Conservation (phyloP, 805 yeast species). For the Phaffomyces thermotolerans region DNA sequence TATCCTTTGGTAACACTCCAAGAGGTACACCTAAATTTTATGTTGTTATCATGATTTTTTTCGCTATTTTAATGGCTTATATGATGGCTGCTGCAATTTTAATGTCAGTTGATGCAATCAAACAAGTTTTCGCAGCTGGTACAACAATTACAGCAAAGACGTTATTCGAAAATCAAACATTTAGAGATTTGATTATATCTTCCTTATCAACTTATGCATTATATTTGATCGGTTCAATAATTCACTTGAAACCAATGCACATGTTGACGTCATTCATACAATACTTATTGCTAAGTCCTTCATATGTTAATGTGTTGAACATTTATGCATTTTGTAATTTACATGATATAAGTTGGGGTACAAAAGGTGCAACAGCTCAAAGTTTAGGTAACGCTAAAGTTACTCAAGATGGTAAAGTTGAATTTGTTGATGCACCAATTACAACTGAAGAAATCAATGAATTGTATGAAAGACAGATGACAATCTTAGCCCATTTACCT, state of each 20-base stretch:
- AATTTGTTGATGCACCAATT: slow-evolving; percentile 63
- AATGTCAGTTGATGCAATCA: slow-evolving; percentile 67
- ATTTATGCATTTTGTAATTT: slow-evolving; percentile 95
- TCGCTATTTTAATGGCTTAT: slow-evolving; percentile 84
- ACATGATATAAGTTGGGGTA: slow-evolving; percentile 97
- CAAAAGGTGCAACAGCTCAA: slow-evolving; percentile 71
- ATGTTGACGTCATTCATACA: slow-evolving; percentile 85
- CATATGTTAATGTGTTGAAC: slow-evolving; percentile 84
- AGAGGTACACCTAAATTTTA: slow-evolving; percentile 81
- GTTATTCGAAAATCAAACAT: slow-evolving; percentile 59
- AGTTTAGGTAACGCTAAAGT: slow-evolving; percentile 84
- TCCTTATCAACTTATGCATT: slow-evolving; percentile 76
- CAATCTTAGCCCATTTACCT: slow-evolving; percentile 38
- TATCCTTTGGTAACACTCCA: slow-evolving; percentile 92
- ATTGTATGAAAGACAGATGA: slow-evolving; percentile 58
- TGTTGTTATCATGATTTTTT: slow-evolving; percentile 63
- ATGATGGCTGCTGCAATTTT: slow-evolving; percentile 83
- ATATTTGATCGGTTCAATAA: slow-evolving; percentile 68
- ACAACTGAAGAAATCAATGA: slow-evolving; percentile 70
- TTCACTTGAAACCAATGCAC: slow-evolving; percentile 88
- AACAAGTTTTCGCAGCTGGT: slow-evolving; percentile 33
- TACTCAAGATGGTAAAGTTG: slow-evolving; percentile 55
- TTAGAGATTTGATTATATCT: slow-evolving; percentile 84
- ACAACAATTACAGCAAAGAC: slow-evolving; percentile 30
- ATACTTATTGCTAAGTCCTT: slow-evolving; percentile 77